These are phyloP conservation scores for Rhizopogon sp. DNA, from an alignment of 768 basidiomycete genomes.

Conservation along the genomic window DNA sequence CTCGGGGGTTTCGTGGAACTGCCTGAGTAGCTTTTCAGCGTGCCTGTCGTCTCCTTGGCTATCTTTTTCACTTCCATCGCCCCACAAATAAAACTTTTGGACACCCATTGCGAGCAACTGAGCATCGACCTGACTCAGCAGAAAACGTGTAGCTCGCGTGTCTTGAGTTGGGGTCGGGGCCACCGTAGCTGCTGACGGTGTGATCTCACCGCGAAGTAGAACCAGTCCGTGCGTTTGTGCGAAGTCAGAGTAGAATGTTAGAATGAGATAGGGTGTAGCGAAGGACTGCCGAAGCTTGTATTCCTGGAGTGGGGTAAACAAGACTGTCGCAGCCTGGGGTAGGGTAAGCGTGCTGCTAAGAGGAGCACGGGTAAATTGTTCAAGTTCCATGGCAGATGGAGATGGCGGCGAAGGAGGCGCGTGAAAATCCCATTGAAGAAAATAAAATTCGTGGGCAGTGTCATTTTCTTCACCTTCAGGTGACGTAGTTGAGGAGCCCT, in stretches of 20 bases:
- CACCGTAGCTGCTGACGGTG: slow-evolving; percentile 48
- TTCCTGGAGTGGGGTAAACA: slow-evolving; percentile 92
- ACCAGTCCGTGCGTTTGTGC: slow-evolving; percentile 75
- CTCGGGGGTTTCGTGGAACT: slow-evolving; percentile 74
- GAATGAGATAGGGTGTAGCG: slow-evolving; percentile 85
- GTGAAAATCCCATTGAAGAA: slow-evolving; percentile 89
- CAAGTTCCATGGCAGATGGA: slow-evolving; percentile 39
- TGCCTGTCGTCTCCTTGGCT: neutral
- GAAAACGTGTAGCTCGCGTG: slow-evolving; percentile 29
- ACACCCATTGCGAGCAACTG: slow-evolving; percentile 75
- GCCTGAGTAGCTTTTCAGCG: slow-evolving; percentile 45
- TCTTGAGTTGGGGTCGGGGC: slow-evolving; percentile 29
- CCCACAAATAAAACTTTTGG: slow-evolving; percentile 84
- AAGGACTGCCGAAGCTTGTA: slow-evolving; percentile 83
- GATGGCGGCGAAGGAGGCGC: slow-evolving; percentile 58
- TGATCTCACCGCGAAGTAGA: slow-evolving; percentile 88
- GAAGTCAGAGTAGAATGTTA: slow-evolving; percentile 92
- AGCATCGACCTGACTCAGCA: slow-evolving; percentile 77
- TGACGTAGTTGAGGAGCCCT: slow-evolving; percentile 19
- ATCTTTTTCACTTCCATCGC: slow-evolving; percentile 17
- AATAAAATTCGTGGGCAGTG: slow-evolving; percentile 71
- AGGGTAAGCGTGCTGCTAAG: slow-evolving; percentile 27
- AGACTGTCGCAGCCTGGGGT: slow-evolving; percentile 63
- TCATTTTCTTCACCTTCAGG: slow-evolving; percentile 28
- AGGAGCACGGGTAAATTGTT: slow-evolving; percentile 37